These are phyloP conservation scores for Chaetoscypha palmicola DNA, from an alignment of 2,329 filamentous ascomycete species.

Conservation along the genomic window DNA sequence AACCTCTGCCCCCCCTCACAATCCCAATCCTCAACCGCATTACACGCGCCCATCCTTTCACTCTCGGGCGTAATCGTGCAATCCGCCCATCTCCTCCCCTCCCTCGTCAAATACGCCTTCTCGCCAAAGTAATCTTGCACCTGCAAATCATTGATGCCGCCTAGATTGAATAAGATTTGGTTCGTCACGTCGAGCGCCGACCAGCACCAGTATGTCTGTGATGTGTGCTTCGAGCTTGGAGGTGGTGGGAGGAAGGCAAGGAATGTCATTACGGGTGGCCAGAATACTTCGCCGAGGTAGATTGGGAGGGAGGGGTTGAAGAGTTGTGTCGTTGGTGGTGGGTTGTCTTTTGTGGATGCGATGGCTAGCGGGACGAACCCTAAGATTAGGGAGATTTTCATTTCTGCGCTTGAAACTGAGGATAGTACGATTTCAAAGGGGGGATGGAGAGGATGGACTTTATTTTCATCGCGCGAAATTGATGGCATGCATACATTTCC, in stretches of 20 bases:
- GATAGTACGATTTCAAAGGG: neutral
- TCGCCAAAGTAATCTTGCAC: slow-evolving; percentile 22
- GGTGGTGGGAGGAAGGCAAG: slow-evolving; percentile 22
- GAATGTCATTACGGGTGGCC: slow-evolving; percentile 25
- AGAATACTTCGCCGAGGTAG: slow-evolving; percentile 27
- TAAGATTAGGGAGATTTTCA: slow-evolving; percentile 11
- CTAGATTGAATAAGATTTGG: slow-evolving; percentile 18
- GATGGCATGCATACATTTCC: neutral
- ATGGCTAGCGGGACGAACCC: slow-evolving; percentile 7
- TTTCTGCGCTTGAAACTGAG: slow-evolving; percentile 5
- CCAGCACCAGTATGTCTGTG: slow-evolving; percentile 23
- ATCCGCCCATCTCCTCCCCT: slow-evolving; percentile 21
- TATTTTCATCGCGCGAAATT: neutral
- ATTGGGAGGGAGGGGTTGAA: slow-evolving; percentile 20
- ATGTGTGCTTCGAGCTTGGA: slow-evolving; percentile 5
- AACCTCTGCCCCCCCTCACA: slow-evolving; percentile 18
- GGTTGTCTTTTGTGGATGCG: slow-evolving; percentile 2
- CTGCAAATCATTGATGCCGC: slow-evolving; percentile 17
- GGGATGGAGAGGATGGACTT: neutral
- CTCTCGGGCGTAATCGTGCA: slow-evolving; percentile 25
- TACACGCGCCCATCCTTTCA: slow-evolving; percentile 20
- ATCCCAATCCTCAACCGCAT: slow-evolving; percentile 14
- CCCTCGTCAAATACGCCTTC: slow-evolving; percentile 19
- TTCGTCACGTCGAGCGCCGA: slow-evolving; percentile 15
- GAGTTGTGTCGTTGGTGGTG: slow-evolving; percentile 1